A percentile compares a stretch with the other conserved stretches of the same genome.
Evolutionary conservation across 257 asterid genomes (phyloP).

Genomic region (Striga asiatica): DNA sequence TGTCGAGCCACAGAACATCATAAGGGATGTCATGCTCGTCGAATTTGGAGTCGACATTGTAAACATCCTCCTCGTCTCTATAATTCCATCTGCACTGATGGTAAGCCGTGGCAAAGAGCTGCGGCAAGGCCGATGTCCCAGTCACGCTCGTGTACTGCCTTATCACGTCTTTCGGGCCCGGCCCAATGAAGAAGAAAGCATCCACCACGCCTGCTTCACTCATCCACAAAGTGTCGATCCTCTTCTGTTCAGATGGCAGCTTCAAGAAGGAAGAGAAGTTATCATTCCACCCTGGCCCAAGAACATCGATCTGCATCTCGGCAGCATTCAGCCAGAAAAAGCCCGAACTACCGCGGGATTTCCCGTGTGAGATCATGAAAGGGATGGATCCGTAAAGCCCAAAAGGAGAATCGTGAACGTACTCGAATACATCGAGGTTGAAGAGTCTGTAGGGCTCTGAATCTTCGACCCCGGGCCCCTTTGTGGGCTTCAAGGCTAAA

Average conservation of each 20-base stretch:
- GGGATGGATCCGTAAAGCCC: conserved; percentile 94
- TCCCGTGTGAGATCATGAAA: conserved; percentile 86
- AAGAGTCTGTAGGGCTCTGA: conserved; percentile 93
- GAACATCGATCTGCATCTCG: conserved; percentile 97
- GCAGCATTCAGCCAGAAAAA: conserved; percentile 99
- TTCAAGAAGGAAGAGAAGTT: conserved; percentile 38
- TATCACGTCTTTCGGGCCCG: conserved; percentile 85
- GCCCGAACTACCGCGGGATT: conserved; percentile 71
- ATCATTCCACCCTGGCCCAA: conserved; percentile 69
- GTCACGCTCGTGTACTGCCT: conserved; percentile 81
- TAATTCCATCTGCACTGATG: conserved; percentile 99
- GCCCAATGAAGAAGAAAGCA: conserved; percentile 86
- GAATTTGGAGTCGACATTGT: conserved; percentile 69
- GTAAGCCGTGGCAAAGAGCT: conserved; percentile 75
- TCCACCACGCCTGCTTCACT: conserved; percentile 92
- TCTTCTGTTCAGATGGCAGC: conserved; percentile 67
- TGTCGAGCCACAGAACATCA: conserved; percentile 97
- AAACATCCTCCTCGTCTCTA: conserved; percentile 93
- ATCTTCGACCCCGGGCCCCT: conserved; percentile 74
- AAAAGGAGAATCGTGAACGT: conserved; percentile 73
- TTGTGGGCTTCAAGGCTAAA: conserved; percentile 78
- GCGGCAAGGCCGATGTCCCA: conserved; percentile 87
- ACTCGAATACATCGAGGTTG: conserved; percentile 93
- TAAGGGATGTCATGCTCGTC: conserved; percentile 93
- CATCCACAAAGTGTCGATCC: conserved; percentile 93